Base-by-base conservation (phyloP, 805 yeast species). In the Zygoascus biomembranicola region DNA sequence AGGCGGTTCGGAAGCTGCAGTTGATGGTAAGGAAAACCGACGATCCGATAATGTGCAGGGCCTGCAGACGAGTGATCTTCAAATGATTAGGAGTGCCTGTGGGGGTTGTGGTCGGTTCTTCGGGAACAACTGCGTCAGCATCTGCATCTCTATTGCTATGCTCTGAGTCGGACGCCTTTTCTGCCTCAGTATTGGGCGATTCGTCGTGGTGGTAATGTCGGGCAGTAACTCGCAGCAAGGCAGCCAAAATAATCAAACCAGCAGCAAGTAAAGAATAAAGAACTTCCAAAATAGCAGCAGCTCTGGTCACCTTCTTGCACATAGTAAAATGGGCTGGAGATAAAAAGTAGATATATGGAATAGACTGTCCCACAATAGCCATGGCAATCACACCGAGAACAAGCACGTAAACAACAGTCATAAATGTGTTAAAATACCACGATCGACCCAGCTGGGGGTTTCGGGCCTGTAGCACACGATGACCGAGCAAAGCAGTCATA, bases 381-480 rank as follows among this genome's bases (percentile, higher is more conserved):
- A 84, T 81, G n/a, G 75, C 73, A 47, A 85, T 77, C 51, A 84
- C 73, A 5, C 77, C 82, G 28, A 74, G 52, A 31, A 85, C 89
- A 49, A 82, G 59, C 6, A 68, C 59, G 62, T 85, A 85, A 39
- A 81, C 59, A 2, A 66, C 43, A 46, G 75, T 63, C 84, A 85
- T 78, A 31, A 69, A 50, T 35, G 56, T 55, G 78, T 82, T 78
- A 61, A 85, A 80, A 37, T 71, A 55, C 43, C 19, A 13, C 44
- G 76, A 66, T 19, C 79, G 74, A 42, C 90, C 90, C 10, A 81
- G 76, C 50, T 79, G 81, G 8, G 92, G 90, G 63, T 85, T 90
- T 65, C 84, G 73, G 87, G 89, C 84, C 5, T 88, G 82, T 67
- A 84, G 83, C 20, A 85, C 70, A 64, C 92, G 77, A 65, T 84